phyloP scores from a whole-genome alignment of 805 yeast species.

The Metschnikowia vanudenii region DNA sequence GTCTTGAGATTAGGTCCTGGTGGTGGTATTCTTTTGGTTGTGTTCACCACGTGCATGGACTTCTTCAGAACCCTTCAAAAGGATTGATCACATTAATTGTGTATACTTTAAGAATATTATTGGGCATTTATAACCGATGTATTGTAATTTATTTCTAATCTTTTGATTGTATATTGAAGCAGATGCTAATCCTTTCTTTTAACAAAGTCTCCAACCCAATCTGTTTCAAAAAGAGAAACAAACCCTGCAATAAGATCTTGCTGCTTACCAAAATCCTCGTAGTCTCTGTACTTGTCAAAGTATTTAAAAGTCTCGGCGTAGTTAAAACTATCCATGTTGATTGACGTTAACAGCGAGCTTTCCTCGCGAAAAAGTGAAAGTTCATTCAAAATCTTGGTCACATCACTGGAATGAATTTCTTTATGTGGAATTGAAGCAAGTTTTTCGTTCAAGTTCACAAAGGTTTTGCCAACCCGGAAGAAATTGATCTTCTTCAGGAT shows the following conservation, averaged over 20 bases:
- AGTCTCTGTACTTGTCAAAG: conserved; percentile 7
- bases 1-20: conserved; percentile 98
- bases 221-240: conserved; percentile 7
- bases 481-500: conserved; percentile 16
- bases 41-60: conserved; percentile 93
- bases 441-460: conserved; percentile 16
- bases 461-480: conserved; percentile 14
- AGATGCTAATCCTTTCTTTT: neutral
- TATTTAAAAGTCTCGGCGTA: conserved; percentile 25
- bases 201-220: conserved; percentile 7
- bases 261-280: conserved; percentile 9
- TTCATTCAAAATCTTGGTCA: conserved; percentile 11
- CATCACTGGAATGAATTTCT: conserved; percentile 14
- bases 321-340: conserved; percentile 13
- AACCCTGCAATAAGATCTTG: conserved; percentile 12
- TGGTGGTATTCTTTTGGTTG: conserved; percentile 96
- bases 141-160: neutral
- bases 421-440: conserved; percentile 21
- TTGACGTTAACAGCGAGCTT: conserved; percentile 5
- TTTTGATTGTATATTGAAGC: neutral
- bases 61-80: conserved; percentile 68
- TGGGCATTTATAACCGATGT: neutral
- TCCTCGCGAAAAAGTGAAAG: conserved; percentile 12
- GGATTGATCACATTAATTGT: conserved; percentile 2
- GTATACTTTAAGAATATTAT: neutral